phyloP scores from a whole-genome alignment of 441 rosid species.

The Syzygium syzygioides region DNA sequence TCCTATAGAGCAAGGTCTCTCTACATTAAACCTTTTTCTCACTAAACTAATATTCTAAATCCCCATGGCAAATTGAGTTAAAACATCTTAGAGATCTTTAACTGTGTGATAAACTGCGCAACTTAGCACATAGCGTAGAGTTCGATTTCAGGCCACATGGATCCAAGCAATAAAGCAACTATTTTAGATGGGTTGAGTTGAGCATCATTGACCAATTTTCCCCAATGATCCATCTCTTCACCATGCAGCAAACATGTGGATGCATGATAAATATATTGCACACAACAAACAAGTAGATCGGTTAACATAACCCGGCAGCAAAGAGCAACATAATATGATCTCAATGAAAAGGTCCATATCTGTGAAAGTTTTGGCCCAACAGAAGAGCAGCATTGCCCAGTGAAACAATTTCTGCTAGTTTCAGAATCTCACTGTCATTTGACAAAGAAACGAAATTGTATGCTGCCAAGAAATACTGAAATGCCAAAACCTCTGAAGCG shows the following conservation, averaged over 20 bases:
- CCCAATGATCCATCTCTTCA: background rate
- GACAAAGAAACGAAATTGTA: slow-evolving; percentile 20
- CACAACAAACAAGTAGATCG: background rate
- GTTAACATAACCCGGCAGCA: background rate
- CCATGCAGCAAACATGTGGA: background rate
- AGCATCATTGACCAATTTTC: background rate
- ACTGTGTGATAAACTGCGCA: background rate
- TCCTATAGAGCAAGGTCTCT: background rate
- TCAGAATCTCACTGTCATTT: slow-evolving; percentile 13
- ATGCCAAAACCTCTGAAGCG: slow-evolving; percentile 16
- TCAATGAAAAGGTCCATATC: background rate
- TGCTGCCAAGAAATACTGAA: slow-evolving; percentile 26
- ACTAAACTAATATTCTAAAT: background rate
- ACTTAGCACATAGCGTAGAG: background rate
- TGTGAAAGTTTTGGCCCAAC: background rate
- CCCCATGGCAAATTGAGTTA: background rate
- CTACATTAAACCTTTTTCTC: background rate
- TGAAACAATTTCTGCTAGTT: slow-evolving; percentile 8
- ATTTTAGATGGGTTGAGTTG: background rate
- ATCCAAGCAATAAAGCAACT: background rate
- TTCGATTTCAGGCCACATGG: background rate
- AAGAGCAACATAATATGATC: background rate
- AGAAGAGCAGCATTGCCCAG: slow-evolving; percentile 8
- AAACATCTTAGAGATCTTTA: background rate
- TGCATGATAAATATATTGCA: background rate